phyloP scores from a whole-genome alignment of 2,329 filamentous ascomycete species.

The Davidsoniella virescens region DNA sequence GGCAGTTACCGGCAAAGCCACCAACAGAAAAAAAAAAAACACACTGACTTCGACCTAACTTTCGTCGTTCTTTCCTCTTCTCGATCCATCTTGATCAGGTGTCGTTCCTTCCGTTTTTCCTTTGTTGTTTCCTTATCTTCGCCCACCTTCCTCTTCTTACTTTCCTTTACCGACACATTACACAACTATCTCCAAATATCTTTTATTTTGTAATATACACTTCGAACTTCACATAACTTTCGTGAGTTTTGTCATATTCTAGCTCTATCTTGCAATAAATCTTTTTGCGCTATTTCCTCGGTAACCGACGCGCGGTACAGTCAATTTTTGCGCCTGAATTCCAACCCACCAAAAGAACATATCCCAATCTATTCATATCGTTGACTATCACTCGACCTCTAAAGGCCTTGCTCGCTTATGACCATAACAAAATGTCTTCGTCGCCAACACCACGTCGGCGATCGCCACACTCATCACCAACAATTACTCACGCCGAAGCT shows the following conservation, averaged over 20 bases:
- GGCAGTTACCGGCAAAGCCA: neutral
- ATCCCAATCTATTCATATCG: neutral
- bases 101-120: neutral
- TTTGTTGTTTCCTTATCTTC: neutral
- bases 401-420: no score
- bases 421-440: neutral
- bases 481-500: conserved; percentile 2
- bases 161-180: neutral
- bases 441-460: conserved; percentile 2
- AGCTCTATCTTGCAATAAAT: no score
- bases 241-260: no score
- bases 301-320: no score
- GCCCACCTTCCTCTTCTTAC: neutral
- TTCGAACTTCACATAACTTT: no score
- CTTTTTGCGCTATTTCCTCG: no score
- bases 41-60: neutral
- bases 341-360: neutral
- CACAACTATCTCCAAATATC: no score
- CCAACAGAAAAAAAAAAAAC: neutral
- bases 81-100: neutral
- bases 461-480: conserved; percentile 2
- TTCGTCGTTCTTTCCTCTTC: neutral
- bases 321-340: no score
- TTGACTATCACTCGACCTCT: neutral
- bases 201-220: no score